Evolutionary conservation across 1,284 basidiomycete genomes (phyloP).

Genomic region (Marasmius oreades): DNA sequence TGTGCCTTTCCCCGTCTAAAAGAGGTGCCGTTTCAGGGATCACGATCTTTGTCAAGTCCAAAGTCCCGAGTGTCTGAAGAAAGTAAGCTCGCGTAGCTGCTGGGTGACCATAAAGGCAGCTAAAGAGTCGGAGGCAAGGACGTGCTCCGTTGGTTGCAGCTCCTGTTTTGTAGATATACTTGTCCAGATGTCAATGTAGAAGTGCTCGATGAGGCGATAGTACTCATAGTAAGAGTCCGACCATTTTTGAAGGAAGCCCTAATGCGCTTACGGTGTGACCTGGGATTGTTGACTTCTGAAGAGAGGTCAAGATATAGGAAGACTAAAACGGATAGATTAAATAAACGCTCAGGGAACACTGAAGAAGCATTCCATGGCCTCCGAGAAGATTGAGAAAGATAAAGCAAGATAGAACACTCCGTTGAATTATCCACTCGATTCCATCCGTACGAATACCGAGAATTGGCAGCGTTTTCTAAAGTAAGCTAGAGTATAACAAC

Average conservation of each 20-base stretch:
- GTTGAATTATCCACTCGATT: constrained; percentile 99
- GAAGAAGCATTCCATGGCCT: constrained; percentile 91
- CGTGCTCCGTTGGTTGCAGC: constrained; percentile 26
- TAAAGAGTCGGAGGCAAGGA: constrained; percentile 51
- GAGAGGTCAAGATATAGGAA: constrained; percentile 4
- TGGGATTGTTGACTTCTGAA: constrained; percentile 85
- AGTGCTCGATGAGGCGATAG: constrained; percentile 64
- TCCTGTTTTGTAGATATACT: constrained; percentile 24
- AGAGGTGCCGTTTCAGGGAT: constrained; percentile 37
- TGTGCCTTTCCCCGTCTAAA: constrained; percentile 18
- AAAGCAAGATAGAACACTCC: constrained; percentile 91
- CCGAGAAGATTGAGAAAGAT: constrained; percentile 94
- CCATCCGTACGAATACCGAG: constrained; percentile 91
- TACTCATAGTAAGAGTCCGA: constrained; percentile 93
- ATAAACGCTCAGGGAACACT: constrained; percentile 64
- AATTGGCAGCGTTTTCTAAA: constrained; percentile 43
- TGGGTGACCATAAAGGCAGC: constrained; percentile 80
- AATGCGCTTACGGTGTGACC: constrained; percentile 83
- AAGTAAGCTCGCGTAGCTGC: constrained; percentile 86
- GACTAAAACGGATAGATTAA: constrained; percentile 8
- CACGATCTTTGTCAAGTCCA: neutral
- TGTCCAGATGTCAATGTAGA: constrained; percentile 30
- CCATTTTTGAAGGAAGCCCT: constrained; percentile 88
- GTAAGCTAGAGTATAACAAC: constrained; percentile 46
- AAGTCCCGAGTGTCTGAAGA: constrained; percentile 54